Conservation (phyloP, 352 stramenopile genomes). For the Phytopythium ostracodes region DNA sequence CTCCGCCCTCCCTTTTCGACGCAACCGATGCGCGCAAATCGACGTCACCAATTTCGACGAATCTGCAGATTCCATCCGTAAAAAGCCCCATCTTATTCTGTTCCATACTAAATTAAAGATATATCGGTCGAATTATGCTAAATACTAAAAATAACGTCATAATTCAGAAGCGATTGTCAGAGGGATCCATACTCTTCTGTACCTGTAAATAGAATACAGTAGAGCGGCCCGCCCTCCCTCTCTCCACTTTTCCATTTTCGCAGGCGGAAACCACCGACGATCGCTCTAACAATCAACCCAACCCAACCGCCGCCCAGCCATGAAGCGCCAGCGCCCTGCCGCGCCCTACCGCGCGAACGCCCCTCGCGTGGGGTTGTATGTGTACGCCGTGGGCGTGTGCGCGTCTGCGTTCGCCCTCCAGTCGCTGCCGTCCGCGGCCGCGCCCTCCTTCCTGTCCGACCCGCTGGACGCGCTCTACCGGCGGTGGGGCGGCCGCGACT, state of each 20-base stretch:
- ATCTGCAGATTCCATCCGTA: neutral
- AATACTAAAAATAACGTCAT: neutral
- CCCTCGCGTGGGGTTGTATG: constrained; percentile 11
- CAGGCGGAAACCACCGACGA: neutral
- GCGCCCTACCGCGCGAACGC: neutral
- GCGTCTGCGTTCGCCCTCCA: constrained; percentile 24
- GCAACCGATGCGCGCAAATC: neutral
- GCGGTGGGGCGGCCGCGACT: constrained; percentile 3
- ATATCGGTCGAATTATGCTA: neutral
- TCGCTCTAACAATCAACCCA: neutral
- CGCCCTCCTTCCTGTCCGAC: constrained; percentile 13
- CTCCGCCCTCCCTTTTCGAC: no score
- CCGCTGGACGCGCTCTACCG: constrained; percentile 16
- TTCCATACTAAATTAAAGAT: neutral
- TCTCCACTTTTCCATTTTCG: neutral
- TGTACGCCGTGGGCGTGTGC: constrained; percentile 23
- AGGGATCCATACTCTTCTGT: no score
- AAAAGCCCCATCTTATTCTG: neutral
- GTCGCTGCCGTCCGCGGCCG: constrained; percentile 14
- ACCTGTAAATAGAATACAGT: no score
- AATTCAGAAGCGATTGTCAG: no score
- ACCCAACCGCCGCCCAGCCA: neutral
- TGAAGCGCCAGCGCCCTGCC: constrained; percentile 21
- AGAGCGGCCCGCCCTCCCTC: no score
- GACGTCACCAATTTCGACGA: neutral